A percentile compares a stretch with the other conserved stretches of the same genome.
phyloP scores from a whole-genome alignment of 257 asterid genomes.

The Orobanche coerulescens region DNA sequence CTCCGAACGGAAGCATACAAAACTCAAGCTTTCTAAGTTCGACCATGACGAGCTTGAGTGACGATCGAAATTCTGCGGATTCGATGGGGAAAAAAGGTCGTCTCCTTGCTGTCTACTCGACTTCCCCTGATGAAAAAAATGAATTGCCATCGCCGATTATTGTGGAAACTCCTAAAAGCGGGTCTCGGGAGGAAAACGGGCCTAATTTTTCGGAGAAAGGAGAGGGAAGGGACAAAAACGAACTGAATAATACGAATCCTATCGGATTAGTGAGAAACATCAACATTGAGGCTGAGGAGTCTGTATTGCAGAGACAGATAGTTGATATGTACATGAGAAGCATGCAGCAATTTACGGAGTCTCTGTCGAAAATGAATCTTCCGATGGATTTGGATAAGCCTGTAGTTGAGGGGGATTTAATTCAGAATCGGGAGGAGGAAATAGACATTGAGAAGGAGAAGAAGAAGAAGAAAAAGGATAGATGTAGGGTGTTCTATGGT shows the following conservation, averaged over 20 bases:
- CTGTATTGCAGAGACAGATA: slow-evolving; percentile 59
- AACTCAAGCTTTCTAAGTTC: slow-evolving; percentile 44
- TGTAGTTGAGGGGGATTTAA: slow-evolving; percentile 20
- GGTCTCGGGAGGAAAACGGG: slow-evolving; percentile 13
- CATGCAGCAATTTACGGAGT: slow-evolving; percentile 72
- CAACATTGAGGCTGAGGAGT: slow-evolving; percentile 41
- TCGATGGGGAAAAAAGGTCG: slow-evolving; percentile 30
- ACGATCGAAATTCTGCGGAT: slow-evolving; percentile 37
- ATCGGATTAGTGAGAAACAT: slow-evolving; percentile 30
- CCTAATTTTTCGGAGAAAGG: slow-evolving; percentile 12
- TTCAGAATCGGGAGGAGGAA: slow-evolving; percentile 22
- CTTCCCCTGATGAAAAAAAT: neutral
- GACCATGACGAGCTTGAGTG: slow-evolving; percentile 52
- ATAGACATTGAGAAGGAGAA: slow-evolving; percentile 27
- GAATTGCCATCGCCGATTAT: neutral
- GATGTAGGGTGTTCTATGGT: slow-evolving; percentile 67
- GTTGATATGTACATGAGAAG: slow-evolving; percentile 75
- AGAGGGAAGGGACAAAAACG: slow-evolving; percentile 18
- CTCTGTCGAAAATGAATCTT: slow-evolving; percentile 66
- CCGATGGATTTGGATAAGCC: slow-evolving; percentile 48
- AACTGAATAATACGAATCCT: neutral
- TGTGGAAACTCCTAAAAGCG: slow-evolving; percentile 21
- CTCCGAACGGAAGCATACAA: slow-evolving; percentile 40
- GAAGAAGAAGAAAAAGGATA: slow-evolving; percentile 43
- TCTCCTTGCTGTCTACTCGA: slow-evolving; percentile 20